Conservation (phyloP, 2,329 filamentous ascomycete genomes). For the Sphaerulina musiva region DNA sequence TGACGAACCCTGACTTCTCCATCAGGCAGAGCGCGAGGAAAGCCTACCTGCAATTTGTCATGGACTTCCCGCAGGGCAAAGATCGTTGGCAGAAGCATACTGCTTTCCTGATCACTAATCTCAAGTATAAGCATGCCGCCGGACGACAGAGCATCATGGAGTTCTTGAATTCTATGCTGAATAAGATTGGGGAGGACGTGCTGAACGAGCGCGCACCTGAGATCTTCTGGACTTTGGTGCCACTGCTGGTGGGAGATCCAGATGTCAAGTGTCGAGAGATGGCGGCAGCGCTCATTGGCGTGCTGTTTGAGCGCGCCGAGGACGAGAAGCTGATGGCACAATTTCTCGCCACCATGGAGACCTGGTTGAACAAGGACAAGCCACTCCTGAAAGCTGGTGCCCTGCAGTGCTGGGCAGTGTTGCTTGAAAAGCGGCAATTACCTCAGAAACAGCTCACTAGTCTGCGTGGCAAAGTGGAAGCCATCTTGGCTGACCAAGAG, state of each 20-base stretch:
- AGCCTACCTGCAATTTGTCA: conserved; percentile 87
- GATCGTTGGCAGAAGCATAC: conserved; percentile 84
- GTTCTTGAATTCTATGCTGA: conserved; percentile 75
- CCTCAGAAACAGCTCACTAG: conserved; percentile 62
- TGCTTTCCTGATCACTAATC: conserved; percentile 79
- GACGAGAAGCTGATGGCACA: conserved; percentile 58
- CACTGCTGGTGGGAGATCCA: conserved; percentile 83
- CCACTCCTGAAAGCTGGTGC: conserved; percentile 63
- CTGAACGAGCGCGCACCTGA: conserved; percentile 74
- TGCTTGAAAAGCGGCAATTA: conserved; percentile 62
- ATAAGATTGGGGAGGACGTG: conserved; percentile 74
- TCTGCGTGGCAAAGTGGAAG: conserved; percentile 48
- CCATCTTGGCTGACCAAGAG: conserved; percentile 45
- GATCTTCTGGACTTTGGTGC: conserved; percentile 79
- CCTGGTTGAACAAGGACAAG: conserved; percentile 72
- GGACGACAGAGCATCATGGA: conserved; percentile 92
- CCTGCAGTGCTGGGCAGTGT: conserved; percentile 74
- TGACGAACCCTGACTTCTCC: conserved; percentile 85
- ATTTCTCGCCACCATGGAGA: conserved; percentile 62
- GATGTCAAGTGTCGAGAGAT: conserved; percentile 77
- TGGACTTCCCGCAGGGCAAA: conserved; percentile 90
- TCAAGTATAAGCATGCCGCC: conserved; percentile 82
- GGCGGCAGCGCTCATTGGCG: conserved; percentile 70
- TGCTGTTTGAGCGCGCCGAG: conserved; percentile 72
- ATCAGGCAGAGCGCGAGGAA: conserved; percentile 82